A percentile compares a stretch with the other conserved stretches of the same genome.
phyloP scores from a whole-genome alignment of 805 yeast genomes.

The Starmerella geochares region DNA sequence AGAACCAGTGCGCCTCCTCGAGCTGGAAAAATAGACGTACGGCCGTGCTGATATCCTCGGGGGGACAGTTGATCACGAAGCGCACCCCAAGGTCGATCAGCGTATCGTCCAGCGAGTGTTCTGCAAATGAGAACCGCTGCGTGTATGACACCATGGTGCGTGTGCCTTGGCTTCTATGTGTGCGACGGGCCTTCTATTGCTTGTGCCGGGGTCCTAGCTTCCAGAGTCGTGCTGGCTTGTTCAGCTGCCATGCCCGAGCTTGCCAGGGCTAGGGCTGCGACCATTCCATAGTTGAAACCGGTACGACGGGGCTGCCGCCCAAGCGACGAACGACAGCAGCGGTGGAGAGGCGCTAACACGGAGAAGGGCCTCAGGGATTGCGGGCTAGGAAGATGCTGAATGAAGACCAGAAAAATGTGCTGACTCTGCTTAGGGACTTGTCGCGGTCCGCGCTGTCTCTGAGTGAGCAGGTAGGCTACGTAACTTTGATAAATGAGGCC shows the following conservation, averaged over 20 bases:
- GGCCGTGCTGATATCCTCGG: constrained; percentile 72
- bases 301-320: too few relatives aligned
- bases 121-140: constrained; percentile 15
- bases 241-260: neutral
- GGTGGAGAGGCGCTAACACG: too few relatives aligned
- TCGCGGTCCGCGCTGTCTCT: constrained; percentile 3
- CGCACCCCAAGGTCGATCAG: constrained; percentile 66
- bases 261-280: neutral
- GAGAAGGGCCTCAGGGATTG: too few relatives aligned
- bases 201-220: neutral
- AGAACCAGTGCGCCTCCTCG: constrained; percentile 98
- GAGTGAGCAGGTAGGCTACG: constrained; percentile 8
- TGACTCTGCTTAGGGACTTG: constrained; percentile 14
- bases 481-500: constrained; percentile 10
- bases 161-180: neutral
- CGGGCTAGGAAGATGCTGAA: too few relatives aligned
- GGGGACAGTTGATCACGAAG: constrained; percentile 83
- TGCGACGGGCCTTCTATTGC: neutral
- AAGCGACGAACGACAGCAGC: too few relatives aligned
- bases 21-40: constrained; percentile 83
- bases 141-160: neutral
- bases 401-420: constrained; percentile 8
- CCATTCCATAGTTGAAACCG: too few relatives aligned
- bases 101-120: constrained; percentile 24
- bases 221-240: neutral